Percentiles rank a stretch among this genome's conserved stretches.
These are phyloP conservation scores for Sphagnum tenellum DNA, from an alignment of 225 moss, liverwort and hornwort species.

Conservation along the genomic window DNA sequence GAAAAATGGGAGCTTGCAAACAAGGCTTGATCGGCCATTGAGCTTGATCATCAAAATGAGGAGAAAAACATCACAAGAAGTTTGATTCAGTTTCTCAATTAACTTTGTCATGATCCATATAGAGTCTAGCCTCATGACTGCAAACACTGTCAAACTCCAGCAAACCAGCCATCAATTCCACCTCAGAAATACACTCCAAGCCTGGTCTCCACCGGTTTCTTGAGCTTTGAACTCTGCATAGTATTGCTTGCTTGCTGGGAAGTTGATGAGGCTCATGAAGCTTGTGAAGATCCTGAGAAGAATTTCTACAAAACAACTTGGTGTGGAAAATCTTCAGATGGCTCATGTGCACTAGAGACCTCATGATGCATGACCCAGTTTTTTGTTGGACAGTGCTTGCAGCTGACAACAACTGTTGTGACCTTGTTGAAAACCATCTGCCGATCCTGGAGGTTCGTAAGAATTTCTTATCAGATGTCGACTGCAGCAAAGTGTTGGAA, in stretches of 20 bases:
- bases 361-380: constrained; percentile 9
- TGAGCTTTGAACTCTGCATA: constrained; percentile 11
- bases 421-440: constrained; percentile 17
- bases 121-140: too few relatives aligned
- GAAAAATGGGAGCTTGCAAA: too few relatives aligned
- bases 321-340: constrained; percentile 8
- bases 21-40: too few relatives aligned
- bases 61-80: too few relatives aligned
- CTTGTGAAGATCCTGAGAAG: constrained; percentile 21
- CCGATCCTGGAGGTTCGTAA: constrained; percentile 2
- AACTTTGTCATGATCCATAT: too few relatives aligned
- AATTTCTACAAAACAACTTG: constrained; percentile 7
- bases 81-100: too few relatives aligned
- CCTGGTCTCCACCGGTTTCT: constrained; percentile 33
- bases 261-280: neutral
- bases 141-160: constrained; percentile 1
- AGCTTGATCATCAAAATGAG: too few relatives aligned
- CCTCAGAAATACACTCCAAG: constrained; percentile 35
- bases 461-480: neutral
- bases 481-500: constrained; percentile 8
- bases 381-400: constrained; percentile 6
- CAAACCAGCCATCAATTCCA: constrained; percentile 24
- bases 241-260: neutral
- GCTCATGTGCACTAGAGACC: constrained; percentile 11
- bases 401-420: constrained; percentile 12